phyloP scores from a whole-genome alignment of 2,329 filamentous ascomycete species.

The Fusarium drepaniforme region DNA sequence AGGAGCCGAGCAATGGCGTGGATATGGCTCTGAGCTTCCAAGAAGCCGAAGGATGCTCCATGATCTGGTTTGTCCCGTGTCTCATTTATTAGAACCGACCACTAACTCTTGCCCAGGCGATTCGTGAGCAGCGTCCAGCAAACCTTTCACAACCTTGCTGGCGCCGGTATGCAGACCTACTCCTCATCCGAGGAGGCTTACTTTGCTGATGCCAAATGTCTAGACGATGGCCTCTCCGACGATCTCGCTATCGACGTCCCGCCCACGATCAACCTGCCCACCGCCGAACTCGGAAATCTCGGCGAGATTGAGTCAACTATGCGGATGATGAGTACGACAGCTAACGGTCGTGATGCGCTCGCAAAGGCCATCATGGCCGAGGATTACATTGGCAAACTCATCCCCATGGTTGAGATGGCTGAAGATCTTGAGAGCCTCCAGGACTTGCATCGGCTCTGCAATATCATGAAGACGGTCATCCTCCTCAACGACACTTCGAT shows the following conservation, averaged over 20 bases:
- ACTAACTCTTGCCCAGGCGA: slow-evolving; percentile 70
- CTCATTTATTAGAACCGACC: background rate
- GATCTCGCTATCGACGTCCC: slow-evolving; percentile 82
- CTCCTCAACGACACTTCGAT: slow-evolving; percentile 94
- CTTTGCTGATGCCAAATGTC: slow-evolving; percentile 42
- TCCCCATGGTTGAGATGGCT: slow-evolving; percentile 87
- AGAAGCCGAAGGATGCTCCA: slow-evolving; percentile 91
- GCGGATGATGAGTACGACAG: slow-evolving; percentile 80
- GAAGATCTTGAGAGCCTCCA: slow-evolving; percentile 90
- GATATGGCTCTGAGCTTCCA: slow-evolving; percentile 99
- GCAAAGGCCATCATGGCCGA: slow-evolving; percentile 88
- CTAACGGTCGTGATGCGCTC: slow-evolving; percentile 84
- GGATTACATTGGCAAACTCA: slow-evolving; percentile 88
- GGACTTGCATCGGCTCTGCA: slow-evolving; percentile 92
- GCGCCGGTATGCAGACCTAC: slow-evolving; percentile 65
- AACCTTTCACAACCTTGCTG: slow-evolving; percentile 71
- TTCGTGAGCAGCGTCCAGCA: slow-evolving; percentile 91
- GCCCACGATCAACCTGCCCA: slow-evolving; percentile 79
- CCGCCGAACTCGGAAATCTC: slow-evolving; percentile 85
- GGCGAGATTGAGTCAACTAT: slow-evolving; percentile 88
- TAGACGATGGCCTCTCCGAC: slow-evolving; percentile 90
- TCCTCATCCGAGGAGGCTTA: background rate
- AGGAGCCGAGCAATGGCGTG: slow-evolving; percentile 82
- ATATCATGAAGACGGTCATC: slow-evolving; percentile 97
- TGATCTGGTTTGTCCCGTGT: slow-evolving; percentile 79